These are phyloP conservation scores for Excoecaria cochinchinensis DNA, from an alignment of 345 rosid genomes.

Conservation along the genomic window DNA sequence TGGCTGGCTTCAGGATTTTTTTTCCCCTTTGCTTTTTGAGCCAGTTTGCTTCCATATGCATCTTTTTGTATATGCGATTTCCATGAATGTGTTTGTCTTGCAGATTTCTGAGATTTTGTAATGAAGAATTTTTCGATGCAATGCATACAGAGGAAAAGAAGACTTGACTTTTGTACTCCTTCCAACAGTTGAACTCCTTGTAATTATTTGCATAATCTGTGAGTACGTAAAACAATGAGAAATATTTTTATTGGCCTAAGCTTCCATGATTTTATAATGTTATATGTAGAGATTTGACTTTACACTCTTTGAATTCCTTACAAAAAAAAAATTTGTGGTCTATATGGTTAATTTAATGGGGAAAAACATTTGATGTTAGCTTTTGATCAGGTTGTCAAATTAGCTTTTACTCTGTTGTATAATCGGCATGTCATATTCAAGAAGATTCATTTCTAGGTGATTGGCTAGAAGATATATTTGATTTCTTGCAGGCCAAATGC, in stretches of 20 bases:
- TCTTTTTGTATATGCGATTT: conserved; percentile 6
- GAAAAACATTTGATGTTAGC: not conserved
- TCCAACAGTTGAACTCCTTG: conserved; percentile 10
- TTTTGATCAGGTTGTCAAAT: not conserved
- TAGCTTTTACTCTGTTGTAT: not conserved
- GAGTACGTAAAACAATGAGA: conserved; percentile 9
- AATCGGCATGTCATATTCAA: not conserved
- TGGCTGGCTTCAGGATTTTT: not conserved
- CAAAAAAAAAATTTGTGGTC: not conserved
- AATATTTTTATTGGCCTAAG: not conserved
- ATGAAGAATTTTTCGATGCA: conserved; percentile 22
- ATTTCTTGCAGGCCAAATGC: not conserved
- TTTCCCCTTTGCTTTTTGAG: not conserved
- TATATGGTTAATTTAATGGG: not conserved
- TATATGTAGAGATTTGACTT: not conserved
- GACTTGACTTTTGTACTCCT: conserved; percentile 4
- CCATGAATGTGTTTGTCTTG: conserved; percentile 24
- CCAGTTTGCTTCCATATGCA: not conserved
- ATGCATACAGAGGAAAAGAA: not conserved
- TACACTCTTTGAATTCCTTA: not conserved
- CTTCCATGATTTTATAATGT: not conserved
- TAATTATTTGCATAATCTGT: conserved; percentile 14
- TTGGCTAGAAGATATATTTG: not conserved
- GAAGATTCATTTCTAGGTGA: not conserved
- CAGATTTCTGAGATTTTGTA: conserved; percentile 89